Conservation (phyloP, 441 rosid species). For the Sinapis alba region DNA sequence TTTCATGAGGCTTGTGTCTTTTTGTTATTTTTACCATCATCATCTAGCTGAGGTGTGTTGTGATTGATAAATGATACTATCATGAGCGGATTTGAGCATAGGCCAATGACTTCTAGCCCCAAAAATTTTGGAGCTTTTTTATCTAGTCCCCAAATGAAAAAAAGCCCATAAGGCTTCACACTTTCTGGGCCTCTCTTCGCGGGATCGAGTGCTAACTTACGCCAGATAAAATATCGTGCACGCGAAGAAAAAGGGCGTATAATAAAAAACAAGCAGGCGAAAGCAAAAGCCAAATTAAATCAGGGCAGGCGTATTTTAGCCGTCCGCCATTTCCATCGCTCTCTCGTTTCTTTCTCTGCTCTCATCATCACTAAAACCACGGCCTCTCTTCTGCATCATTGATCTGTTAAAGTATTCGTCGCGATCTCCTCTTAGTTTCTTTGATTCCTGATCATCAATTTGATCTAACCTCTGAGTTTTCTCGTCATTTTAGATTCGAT, state of each 20-base stretch:
- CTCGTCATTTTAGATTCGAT: slow-evolving; percentile 31
- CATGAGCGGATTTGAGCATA: no score
- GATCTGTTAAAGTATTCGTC: slow-evolving; percentile 41
- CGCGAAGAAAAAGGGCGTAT: neutral
- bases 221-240: slow-evolving; percentile 31
- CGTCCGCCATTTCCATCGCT: slow-evolving; percentile 40
- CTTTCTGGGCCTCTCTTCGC: slow-evolving; percentile 10
- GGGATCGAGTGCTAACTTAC: slow-evolving; percentile 41
- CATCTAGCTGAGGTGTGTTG: neutral
- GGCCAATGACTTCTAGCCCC: no score
- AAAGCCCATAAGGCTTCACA: slow-evolving; percentile 4
- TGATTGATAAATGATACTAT: neutral
- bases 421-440: slow-evolving; percentile 9
- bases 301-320: slow-evolving; percentile 48
- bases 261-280: neutral
- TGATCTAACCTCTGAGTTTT: slow-evolving; percentile 26
- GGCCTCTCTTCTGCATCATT: slow-evolving; percentile 33
- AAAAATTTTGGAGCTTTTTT: no score
- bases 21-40: neutral
- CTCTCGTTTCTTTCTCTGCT: slow-evolving; percentile 11
- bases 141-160: no score
- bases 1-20: no score
- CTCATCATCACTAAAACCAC: slow-evolving; percentile 25
- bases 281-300: neutral
- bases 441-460: neutral